Evolutionary conservation across 2,329 filamentous ascomycete genomes (phyloP).

Genomic region (Botrytis cinerea): DNA sequence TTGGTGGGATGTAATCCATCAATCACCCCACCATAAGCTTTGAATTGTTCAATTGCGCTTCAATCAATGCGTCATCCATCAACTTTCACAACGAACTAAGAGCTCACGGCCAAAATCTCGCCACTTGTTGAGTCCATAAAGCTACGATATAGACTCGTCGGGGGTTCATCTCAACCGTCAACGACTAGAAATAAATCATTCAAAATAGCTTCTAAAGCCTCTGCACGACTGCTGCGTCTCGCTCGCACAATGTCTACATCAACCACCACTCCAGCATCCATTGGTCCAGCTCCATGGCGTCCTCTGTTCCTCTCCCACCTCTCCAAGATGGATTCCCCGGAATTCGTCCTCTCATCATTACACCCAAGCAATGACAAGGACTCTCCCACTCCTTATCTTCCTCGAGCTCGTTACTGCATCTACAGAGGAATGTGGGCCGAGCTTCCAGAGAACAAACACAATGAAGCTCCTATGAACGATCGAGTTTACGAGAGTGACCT

Average conservation of each 20-base stretch:
- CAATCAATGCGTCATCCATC: constrained; percentile 23
- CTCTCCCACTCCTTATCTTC: constrained; percentile 44
- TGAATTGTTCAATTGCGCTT: constrained; percentile 7
- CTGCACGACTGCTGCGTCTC: constrained; percentile 35
- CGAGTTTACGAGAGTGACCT: constrained; percentile 72
- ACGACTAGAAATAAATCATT: constrained; percentile 20
- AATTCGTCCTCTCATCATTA: constrained; percentile 50
- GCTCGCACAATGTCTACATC: constrained; percentile 40
- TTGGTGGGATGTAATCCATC: background rate
- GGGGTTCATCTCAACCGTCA: background rate
- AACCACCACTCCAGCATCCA: constrained; percentile 31
- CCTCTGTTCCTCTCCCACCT: constrained; percentile 42
- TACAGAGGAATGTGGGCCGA: constrained; percentile 82
- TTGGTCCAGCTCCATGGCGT: constrained; percentile 41
- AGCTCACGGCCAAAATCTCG: background rate
- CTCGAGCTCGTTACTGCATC: constrained; percentile 76
- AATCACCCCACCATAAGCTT: constrained; percentile 14
- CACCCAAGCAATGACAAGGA: constrained; percentile 40
- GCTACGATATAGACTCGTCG: background rate
- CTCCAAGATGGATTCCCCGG: constrained; percentile 43
- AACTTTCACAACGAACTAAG: background rate
- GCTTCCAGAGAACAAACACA: constrained; percentile 71
- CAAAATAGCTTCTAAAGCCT: constrained; percentile 40
- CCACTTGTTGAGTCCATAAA: background rate
- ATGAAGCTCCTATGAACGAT: constrained; percentile 72